Conservation (phyloP, 805 yeast genomes). For the Suhomyces xylopsoci region DNA sequence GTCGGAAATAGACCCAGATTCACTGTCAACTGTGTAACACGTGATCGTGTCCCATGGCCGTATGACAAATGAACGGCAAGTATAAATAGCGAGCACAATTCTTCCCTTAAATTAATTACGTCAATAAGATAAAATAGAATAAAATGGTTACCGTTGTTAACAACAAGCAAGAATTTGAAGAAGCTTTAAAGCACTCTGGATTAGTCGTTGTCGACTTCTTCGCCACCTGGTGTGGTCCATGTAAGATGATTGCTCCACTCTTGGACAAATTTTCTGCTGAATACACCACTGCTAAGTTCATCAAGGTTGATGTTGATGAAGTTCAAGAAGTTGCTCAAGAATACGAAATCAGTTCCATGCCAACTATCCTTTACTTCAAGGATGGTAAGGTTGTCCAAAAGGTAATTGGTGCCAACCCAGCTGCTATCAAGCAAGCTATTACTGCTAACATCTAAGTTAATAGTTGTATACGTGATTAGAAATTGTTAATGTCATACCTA, state of each 20-base stretch:
- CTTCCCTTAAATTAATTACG: not conserved
- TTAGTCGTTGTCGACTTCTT: conserved; percentile 92
- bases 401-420: conserved; percentile 89
- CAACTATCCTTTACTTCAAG: conserved; percentile 72
- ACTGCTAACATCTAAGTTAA: conserved; percentile 45
- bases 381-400: conserved; percentile 74
- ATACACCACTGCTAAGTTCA: conserved; percentile 68
- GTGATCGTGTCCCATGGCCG: not conserved
- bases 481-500: not conserved
- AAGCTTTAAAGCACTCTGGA: conserved; percentile 59
- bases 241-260: conserved; percentile 95
- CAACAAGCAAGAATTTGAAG: conserved; percentile 56
- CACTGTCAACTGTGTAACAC: not conserved
- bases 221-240: conserved; percentile 99
- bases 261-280: conserved; percentile 74
- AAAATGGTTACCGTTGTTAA: conserved; percentile 38
- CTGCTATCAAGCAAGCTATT: conserved; percentile 69
- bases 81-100: not conserved
- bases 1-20: not conserved
- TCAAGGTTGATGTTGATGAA: conserved; percentile 90
- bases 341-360: conserved; percentile 56
- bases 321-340: conserved; percentile 72
- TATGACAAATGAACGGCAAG: not conserved
- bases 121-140: not conserved
- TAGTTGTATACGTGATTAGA: not conserved